Evolutionary conservation across 2,329 filamentous ascomycete genomes (phyloP), one percentile per base, ranked within the genome.

Genomic region (Fusarium udum): DNA sequence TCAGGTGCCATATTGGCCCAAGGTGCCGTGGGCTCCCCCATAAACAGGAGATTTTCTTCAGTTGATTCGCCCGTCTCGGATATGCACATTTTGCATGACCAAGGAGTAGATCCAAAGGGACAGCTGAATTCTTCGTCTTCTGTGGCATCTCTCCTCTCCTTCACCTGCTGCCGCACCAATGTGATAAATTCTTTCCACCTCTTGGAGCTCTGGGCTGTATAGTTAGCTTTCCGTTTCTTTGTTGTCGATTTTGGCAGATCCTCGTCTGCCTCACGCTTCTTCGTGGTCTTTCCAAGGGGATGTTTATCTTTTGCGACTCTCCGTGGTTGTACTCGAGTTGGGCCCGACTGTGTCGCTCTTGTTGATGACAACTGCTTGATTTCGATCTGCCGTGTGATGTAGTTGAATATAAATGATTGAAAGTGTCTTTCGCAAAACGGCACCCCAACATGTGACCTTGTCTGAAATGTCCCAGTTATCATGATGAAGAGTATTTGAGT

Each of bases 251-350:
- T 26, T 1, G 3, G 0, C 6, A 55, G 31, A 2, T 49, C 37
- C 2, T 48, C 59, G 2, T 62, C 31, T 20, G 42, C 20, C 1
- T 22, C 8, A 0, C 67, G 43, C 4, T 74, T 69, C 24, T 52
- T 64, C 3, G 28, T 48, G 4, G 14, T 11, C 7, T 57, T 58
- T 12, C 26, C 8, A 7, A 48, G 28, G 3, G 56, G 12, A 31
- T 59, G 18, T 24, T 42, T 73, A 11, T 74, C 71, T 45, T 73
- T 73, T 45, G 42, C 71, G 20, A 26, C 59, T 51, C 71, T 36
- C 32, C 55, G n/a, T 24, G 71, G 71, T 7, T 73, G 71, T 8
- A 65, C 14, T 11, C 71, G 55, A 13, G 31, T 48, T 15, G 59
- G 60, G 10, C 45, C 24, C 24, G 22, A 20, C 1, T 26, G 28